Evolutionary conservation across 129 eudicot species (phyloP).

Genomic region (Helianthus annuus): DNA sequence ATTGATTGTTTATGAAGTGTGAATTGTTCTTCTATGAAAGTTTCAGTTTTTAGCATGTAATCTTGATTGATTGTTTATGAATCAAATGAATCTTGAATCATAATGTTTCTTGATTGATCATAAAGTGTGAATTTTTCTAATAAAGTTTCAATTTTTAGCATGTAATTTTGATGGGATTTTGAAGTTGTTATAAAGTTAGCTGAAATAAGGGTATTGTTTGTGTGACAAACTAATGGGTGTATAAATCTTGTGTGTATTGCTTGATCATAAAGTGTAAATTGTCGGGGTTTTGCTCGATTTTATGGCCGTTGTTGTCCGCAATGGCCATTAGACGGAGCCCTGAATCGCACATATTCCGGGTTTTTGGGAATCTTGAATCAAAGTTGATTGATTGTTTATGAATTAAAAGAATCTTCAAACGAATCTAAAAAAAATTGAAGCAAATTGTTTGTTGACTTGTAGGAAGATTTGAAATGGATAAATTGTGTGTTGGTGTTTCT

Average conservation of each 20-base stretch:
- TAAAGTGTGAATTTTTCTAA: background rate
- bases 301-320: background rate
- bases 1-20: background rate
- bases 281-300: background rate
- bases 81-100: background rate
- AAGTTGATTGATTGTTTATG: no score
- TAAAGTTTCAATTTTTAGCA: background rate
- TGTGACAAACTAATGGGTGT: background rate
- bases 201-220: background rate
- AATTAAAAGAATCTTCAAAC: no score
- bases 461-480: background rate
- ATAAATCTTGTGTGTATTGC: background rate
- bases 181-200: background rate
- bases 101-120: background rate
- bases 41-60: background rate
- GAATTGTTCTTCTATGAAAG: background rate
- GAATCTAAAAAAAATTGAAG: background rate
- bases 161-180: conserved; percentile 9
- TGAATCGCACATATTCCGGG: no score
- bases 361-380: no score
- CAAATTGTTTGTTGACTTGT: background rate
- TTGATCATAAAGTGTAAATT: conserved; percentile 5
- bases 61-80: background rate
- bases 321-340: no score
- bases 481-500: conserved; percentile 1